Percentiles rank a stretch among this genome's conserved stretches.
Conservation (phyloP, 2,329 filamentous ascomycete genomes). For the Corynespora cassiicola region DNA sequence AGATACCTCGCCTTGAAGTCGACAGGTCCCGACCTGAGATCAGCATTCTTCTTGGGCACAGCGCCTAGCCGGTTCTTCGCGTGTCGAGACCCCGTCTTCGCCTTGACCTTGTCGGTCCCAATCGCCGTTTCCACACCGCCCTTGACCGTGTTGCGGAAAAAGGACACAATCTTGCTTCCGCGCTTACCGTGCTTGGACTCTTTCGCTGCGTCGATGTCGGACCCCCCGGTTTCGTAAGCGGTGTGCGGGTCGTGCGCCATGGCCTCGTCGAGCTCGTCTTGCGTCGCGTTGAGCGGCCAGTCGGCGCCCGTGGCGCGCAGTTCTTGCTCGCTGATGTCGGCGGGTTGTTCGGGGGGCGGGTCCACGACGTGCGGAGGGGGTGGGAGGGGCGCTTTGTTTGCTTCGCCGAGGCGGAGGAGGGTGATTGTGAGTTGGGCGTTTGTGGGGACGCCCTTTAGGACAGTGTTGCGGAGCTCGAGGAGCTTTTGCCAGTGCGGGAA, state of each 20-base stretch:
- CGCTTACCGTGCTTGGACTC: slow-evolving; percentile 55
- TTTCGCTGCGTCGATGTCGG: slow-evolving; percentile 60
- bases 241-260: slow-evolving; percentile 54
- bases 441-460: slow-evolving; percentile 83
- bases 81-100: slow-evolving; percentile 64
- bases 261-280: slow-evolving; percentile 71
- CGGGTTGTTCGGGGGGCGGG: slow-evolving; percentile 58
- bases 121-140: slow-evolving; percentile 76
- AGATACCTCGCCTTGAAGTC: slow-evolving; percentile 77
- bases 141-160: slow-evolving; percentile 74
- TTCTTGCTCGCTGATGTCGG: slow-evolving; percentile 57
- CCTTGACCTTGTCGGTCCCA: slow-evolving; percentile 73
- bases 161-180: slow-evolving; percentile 61
- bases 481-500: slow-evolving; percentile 78
- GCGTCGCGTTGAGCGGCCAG: slow-evolving; percentile 65
- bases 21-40: slow-evolving; percentile 68
- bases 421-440: slow-evolving; percentile 86
- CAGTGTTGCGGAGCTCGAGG: slow-evolving; percentile 74
- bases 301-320: slow-evolving; percentile 61
- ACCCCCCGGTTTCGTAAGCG: slow-evolving; percentile 58
- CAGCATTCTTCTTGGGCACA: slow-evolving; percentile 57
- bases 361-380: slow-evolving; percentile 56
- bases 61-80: slow-evolving; percentile 77
- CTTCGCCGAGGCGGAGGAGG: slow-evolving; percentile 80
- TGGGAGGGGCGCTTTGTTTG: slow-evolving; percentile 79